Base-by-base conservation (phyloP, 805 yeast genomes). In the Metschnikowia lochheadii region DNA sequence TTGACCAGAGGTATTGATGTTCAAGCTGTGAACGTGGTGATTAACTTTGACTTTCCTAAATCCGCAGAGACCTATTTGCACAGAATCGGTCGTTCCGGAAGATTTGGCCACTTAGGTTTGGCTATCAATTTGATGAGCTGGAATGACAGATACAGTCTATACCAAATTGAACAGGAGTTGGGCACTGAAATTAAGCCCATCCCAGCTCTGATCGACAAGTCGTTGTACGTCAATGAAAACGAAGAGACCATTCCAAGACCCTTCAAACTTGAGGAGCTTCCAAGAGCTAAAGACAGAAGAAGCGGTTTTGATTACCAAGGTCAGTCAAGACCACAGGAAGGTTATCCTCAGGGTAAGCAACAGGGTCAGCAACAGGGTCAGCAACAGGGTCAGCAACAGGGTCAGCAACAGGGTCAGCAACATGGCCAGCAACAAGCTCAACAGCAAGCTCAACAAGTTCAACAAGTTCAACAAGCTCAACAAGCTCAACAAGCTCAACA, bases 1-100 rank as follows among this genome's bases (percentile, higher is more conserved):
- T 80, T 94, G 84, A 97, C 98, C 36, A 84, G 98, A 75, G 98
- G 99, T 81, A 94, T 94, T 63, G 99, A 94, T 78, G 92, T 94
- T 62, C 98, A 94, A 72, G 98, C 98, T 6, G 99, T 94, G 57
- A 94, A 94, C 66, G 98, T 94, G 43, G 99, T 94, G 45, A 88
- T 94, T 63, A 94, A 94, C 75, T 94, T 94, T 68, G 99, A 94
- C 70, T 94, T 94, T 85, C 99, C 99, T 54, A 92, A 92, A 70
- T 89, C 86, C 48, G 97, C 98, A 6, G 99, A 94, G 70, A 94
- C 98, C 38, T 94, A 94, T 68, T 80, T 94, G 61, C 99, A 94
- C 75, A 87, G 98, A 80, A 94, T 92, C 61, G 98, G 98, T 79
- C 89, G 99, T 78, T 90, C 97, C 6, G 98, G 99, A 60, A 88